Evolutionary conservation across 768 basidiomycete species (phyloP).

Genomic region (Amanita pseudoporphyria): DNA sequence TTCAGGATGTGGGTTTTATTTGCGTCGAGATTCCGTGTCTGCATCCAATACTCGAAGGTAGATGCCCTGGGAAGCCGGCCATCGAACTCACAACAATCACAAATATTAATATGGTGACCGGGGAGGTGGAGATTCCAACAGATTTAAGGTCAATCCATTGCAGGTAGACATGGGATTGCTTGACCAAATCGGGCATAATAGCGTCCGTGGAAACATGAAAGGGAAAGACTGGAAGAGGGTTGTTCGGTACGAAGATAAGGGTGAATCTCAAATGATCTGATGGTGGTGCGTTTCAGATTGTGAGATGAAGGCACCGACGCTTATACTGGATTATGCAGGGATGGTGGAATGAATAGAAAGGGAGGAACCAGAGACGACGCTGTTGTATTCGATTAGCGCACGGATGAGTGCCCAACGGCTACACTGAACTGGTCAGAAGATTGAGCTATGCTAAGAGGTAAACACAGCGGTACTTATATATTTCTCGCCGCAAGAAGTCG

Average conservation of each 20-base stretch:
- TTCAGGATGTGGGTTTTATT: slow-evolving; percentile 50
- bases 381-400: too few species aligned
- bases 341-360: too few species aligned
- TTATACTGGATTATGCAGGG: too few species aligned
- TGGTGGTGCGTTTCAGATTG: not conserved
- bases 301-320: too few species aligned
- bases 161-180: not conserved
- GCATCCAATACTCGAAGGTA: slow-evolving; percentile 17
- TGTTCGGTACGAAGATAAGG: not conserved
- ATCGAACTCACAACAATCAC: slow-evolving; percentile 61
- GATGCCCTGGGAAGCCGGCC: slow-evolving; percentile 57
- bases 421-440: too few species aligned
- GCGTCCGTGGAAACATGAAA: not conserved
- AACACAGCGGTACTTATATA: too few species aligned
- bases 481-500: too few species aligned
- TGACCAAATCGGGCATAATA: not conserved
- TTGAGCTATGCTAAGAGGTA: too few species aligned
- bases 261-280: not conserved
- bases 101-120: slow-evolving; percentile 34
- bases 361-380: too few species aligned
- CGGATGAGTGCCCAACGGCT: too few species aligned
- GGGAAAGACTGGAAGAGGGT: slow-evolving; percentile 4
- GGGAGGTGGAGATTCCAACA: slow-evolving; percentile 41
- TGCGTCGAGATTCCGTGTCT: not conserved
- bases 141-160: slow-evolving; percentile 26